Percentiles rank a stretch among this genome's conserved stretches.
Conservation (phyloP, 1,284 basidiomycete genomes). For the Cryptococcus jaspeensis region DNA sequence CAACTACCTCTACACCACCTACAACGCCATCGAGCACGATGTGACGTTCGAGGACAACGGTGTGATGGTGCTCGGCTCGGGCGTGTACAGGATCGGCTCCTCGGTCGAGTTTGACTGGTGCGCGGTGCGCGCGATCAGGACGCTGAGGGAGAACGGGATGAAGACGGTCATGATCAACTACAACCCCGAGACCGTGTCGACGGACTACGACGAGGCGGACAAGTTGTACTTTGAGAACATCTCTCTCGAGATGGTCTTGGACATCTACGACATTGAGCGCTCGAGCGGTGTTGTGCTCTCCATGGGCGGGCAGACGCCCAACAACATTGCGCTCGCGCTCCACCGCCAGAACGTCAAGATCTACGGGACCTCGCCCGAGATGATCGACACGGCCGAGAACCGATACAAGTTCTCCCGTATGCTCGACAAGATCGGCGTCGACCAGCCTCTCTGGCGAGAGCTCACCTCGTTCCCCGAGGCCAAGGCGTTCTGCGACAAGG, state of each 20-base stretch:
- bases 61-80: conserved; percentile 95
- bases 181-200: conserved; percentile 98
- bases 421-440: conserved; percentile 94
- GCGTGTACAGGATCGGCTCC: conserved; percentile 97
- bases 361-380: conserved; percentile 96
- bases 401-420: conserved; percentile 99
- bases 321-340: conserved; percentile 94
- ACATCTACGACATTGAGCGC: conserved; percentile 91
- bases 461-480: conserved; percentile 89
- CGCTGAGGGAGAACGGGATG: conserved; percentile 87
- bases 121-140: conserved; percentile 93
- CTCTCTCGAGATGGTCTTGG: conserved; percentile 90
- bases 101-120: conserved; percentile 99
- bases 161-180: conserved; percentile 99
- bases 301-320: conserved; percentile 98
- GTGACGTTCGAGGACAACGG: conserved; percentile 85
- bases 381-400: conserved; percentile 99
- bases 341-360: conserved; percentile 97
- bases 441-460: conserved; percentile 97
- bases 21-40: conserved; percentile 93
- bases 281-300: conserved; percentile 91
- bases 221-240: conserved; percentile 99
- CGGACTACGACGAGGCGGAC: conserved; percentile 98
- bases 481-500: conserved; percentile 79
- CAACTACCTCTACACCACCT: conserved; percentile 98